phyloP scores from a whole-genome alignment of 2,329 filamentous ascomycete species.

The Fusarium neocosmosporiellum region DNA sequence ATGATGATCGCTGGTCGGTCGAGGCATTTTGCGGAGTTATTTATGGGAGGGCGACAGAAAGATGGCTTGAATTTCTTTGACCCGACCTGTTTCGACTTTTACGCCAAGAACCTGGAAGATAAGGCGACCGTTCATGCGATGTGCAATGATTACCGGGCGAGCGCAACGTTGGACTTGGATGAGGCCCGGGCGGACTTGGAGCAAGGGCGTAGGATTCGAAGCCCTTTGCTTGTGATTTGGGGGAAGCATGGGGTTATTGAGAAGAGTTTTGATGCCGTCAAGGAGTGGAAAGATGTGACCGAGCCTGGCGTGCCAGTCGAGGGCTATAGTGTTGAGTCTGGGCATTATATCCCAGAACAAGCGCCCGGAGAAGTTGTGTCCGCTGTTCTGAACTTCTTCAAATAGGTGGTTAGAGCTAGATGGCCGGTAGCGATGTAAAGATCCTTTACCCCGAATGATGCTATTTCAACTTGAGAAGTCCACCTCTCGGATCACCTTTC shows the following conservation, averaged over 20 bases:
- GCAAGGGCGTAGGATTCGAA: conserved; percentile 55
- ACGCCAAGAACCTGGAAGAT: conserved; percentile 56
- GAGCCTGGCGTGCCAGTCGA: conserved; percentile 49
- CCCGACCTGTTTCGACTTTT: conserved; percentile 51
- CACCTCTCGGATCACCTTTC: background rate
- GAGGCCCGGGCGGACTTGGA: conserved; percentile 59
- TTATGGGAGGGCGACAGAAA: conserved; percentile 54
- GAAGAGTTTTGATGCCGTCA: conserved; percentile 59
- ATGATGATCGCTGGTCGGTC: conserved; percentile 55
- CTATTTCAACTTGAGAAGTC: background rate
- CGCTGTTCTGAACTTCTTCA: conserved; percentile 55
- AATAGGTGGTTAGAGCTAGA: conserved; percentile 12
- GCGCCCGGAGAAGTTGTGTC: conserved; percentile 58
- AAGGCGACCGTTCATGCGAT: conserved; percentile 57
- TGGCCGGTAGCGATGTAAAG: background rate
- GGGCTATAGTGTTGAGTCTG: conserved; percentile 57
- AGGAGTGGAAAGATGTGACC: conserved; percentile 63
- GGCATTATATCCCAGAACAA: conserved; percentile 65
- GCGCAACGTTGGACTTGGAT: conserved; percentile 63
- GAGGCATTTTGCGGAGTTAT: conserved; percentile 54
- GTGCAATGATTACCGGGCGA: conserved; percentile 68
- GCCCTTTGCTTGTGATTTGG: conserved; percentile 63
- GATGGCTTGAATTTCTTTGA: conserved; percentile 51
- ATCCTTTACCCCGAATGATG: background rate
- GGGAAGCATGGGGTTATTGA: conserved; percentile 61